Base-by-base conservation (phyloP, 768 basidiomycete species). In the Erythrobasidium yunnanense region DNA sequence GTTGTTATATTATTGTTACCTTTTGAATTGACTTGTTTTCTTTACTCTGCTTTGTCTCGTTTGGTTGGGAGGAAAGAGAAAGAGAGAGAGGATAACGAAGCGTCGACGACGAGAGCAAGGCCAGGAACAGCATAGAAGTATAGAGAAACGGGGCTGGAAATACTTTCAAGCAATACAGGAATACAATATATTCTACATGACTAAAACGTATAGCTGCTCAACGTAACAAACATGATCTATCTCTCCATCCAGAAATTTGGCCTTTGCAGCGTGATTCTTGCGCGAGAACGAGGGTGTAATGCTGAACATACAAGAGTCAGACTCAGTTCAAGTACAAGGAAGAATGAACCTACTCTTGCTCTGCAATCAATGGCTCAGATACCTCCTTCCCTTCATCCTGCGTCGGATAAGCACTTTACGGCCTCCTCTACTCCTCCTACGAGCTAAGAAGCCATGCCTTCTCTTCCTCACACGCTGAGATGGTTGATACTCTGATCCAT, bases 401-500 rank as follows among this genome's bases (percentile, higher is more conserved):
- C 60, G 4, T 23, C 60, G 60, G 38, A 63, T 63, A 49, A 63
- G 60, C 33, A 63, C 47, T 23, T 63, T 63, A 3, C 60, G 22
- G 20, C 60, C 60, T 34, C 60, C 46, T 33, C 46, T 63, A 4
- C 29, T 30, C 49, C 60, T 63, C 32, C 45, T 49, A 15, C 91
- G 78, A 0, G 85, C 82, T 33, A 97, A 81, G 76, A 93, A 97
- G 4, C 92, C 92, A 74, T 89, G 87, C 75, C 86, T 90, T 71
- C 90, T 81, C 80, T 97, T 97, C 70, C 92, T 79, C 73, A 87
- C 88, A 45, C 91, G 82, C 76, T 93, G 90, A 0, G 87, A 90
- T n/a, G 92, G 92, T 75, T 96, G 92, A 72, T 96, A 97, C 77
- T 92, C 89, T n/a, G 83, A 82, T 47, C 92, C 92, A 47, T 83